Evolutionary conservation across 2,329 filamentous ascomycete species (phyloP).

Genomic region (Blastomyces parvus): DNA sequence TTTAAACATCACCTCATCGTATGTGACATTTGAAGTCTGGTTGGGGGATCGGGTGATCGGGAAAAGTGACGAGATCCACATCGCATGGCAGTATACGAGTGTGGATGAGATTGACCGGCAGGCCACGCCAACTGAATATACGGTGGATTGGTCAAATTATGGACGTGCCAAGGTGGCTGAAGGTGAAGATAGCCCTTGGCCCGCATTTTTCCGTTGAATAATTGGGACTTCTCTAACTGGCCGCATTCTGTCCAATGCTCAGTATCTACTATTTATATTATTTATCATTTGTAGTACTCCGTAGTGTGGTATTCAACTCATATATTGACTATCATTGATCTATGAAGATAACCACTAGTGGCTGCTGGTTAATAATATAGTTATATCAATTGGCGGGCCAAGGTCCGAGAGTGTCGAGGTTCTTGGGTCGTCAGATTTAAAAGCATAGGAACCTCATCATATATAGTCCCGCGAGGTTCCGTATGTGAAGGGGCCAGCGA

Average conservation of each 20-base stretch:
- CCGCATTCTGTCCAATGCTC: background rate
- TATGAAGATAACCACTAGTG: too few relatives aligned
- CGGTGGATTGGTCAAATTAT: background rate
- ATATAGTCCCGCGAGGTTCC: too few relatives aligned
- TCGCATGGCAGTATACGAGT: conserved; percentile 1
- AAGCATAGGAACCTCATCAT: too few relatives aligned
- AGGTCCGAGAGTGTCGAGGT: too few relatives aligned
- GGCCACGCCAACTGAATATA: background rate
- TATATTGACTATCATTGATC: too few relatives aligned
- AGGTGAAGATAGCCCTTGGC: background rate
- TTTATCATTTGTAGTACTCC: too few relatives aligned
- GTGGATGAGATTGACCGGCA: background rate
- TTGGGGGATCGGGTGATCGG: conserved; percentile 3
- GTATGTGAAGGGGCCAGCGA: too few relatives aligned
- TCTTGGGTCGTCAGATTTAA: too few relatives aligned
- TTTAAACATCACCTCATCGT: background rate
- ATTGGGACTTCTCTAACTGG: background rate
- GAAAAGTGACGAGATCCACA: background rate
- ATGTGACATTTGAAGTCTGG: background rate
- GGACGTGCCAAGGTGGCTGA: background rate
- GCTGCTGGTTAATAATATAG: too few relatives aligned
- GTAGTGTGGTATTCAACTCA: too few relatives aligned
- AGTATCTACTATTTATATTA: too few relatives aligned
- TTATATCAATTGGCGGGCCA: too few relatives aligned
- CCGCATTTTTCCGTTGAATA: background rate